Evolutionary conservation across 2,329 filamentous ascomycete genomes (phyloP).

Genomic region (Xylariomycetidae sp.): DNA sequence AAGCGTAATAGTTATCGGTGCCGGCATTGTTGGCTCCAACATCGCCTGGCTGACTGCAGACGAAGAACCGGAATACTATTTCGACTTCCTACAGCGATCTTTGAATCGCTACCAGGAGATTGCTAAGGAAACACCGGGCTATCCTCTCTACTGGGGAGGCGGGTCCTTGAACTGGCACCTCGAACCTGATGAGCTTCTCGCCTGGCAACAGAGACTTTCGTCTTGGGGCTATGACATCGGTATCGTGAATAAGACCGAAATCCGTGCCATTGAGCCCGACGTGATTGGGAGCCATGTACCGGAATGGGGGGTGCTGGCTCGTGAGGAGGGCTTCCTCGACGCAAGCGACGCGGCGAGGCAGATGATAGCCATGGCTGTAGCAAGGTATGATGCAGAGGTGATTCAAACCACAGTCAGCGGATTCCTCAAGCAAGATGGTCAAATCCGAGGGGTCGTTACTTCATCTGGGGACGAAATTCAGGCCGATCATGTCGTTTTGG

Average conservation of each 20-base stretch:
- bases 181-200: constrained; percentile 17
- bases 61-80: constrained; percentile 22
- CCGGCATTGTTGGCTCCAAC: constrained; percentile 25
- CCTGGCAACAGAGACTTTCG: constrained; percentile 14
- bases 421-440: constrained; percentile 11
- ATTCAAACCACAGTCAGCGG: constrained; percentile 11
- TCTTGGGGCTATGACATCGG: constrained; percentile 25
- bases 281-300: constrained; percentile 14
- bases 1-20: constrained; percentile 21
- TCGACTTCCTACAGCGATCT: constrained; percentile 24
- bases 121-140: constrained; percentile 16
- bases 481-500: constrained; percentile 26
- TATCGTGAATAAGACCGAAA: constrained; percentile 14
- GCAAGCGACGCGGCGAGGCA: constrained; percentile 19
- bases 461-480: constrained; percentile 6
- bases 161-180: constrained; percentile 21
- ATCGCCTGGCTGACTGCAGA: constrained; percentile 29
- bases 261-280: constrained; percentile 15
- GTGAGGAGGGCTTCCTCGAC: constrained; percentile 26
- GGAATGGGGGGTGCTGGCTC: constrained; percentile 11
- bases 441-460: constrained; percentile 14
- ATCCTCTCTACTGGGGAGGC: constrained; percentile 20
- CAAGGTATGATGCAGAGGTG: constrained; percentile 9
- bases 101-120: constrained; percentile 22
- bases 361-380: constrained; percentile 16